A percentile compares a stretch with the other conserved stretches of the same genome.
Conservation (phyloP, 2,329 filamentous ascomycete genomes). For the Escovopsis sp. region DNA sequence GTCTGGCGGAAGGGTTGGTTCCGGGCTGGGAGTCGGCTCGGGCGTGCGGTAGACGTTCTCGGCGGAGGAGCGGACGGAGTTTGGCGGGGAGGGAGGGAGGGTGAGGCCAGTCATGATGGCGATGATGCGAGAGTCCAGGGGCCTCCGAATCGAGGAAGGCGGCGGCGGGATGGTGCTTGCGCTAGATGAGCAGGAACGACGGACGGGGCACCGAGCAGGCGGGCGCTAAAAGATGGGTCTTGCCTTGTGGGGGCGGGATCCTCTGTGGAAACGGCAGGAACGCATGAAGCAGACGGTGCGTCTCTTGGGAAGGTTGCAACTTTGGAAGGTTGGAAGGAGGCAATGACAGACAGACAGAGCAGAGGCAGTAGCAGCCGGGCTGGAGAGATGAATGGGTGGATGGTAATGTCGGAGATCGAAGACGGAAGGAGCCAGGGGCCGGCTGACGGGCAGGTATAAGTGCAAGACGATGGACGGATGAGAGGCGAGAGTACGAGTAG, state of each 20-base stretch:
- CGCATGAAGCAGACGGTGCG: not conserved
- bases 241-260: no score
- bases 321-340: not conserved
- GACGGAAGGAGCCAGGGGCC: no score
- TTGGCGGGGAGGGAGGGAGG: no score
- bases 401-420: not conserved
- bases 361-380: not conserved
- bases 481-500: no score
- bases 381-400: not conserved
- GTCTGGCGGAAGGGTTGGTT: not conserved
- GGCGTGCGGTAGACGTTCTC: conserved; percentile 4
- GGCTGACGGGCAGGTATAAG: no score
- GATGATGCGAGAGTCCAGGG: not conserved
- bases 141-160: not conserved
- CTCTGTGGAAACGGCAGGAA: not conserved
- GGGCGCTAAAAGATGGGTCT: no score
- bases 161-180: not conserved
- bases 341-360: not conserved
- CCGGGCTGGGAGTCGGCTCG: conserved; percentile 2
- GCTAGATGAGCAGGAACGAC: not conserved
- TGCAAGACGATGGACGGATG: no score
- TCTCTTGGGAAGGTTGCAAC: not conserved
- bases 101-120: not conserved
- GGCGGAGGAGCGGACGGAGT: not conserved
- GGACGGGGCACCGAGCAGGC: not conserved